Evolutionary conservation across 2,329 filamentous ascomycete genomes (phyloP), one percentile per base, ranked within the genome.

Genomic region (Apiospora kogelbergensis): DNA sequence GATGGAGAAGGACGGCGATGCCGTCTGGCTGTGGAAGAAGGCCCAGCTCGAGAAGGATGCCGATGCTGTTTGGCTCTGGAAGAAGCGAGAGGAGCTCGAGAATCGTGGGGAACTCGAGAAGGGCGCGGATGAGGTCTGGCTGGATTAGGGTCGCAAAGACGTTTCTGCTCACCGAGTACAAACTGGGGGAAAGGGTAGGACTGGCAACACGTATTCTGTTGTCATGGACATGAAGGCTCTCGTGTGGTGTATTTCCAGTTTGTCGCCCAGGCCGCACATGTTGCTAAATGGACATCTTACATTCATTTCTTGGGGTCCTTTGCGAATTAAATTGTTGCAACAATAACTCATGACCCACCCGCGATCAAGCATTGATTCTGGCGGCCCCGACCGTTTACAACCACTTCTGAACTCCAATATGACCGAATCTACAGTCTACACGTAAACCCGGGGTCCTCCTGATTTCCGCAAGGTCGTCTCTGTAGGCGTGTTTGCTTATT

Each of bases 21-120:
- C 68, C 15, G 53, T 72, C 46, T 72, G 70, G 71, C 63, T 72
- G 45, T 72, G 71, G 71, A 70, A 72, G 22, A 67, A 48, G 41
- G 41, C 41, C 13, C 41, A 6, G 1, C 41, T 44, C 41, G 41
- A 44, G 41, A 45, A 45, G 20, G 42, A 45, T 9, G 42, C 42
- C 42, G 42, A 45, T 9, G 42, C 42, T 6, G 42, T 45, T 7
- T 45, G 42, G 42, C 42, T 45, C 17, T 45, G 42, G 42, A 45
- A 45, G 42, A 45, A 45, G 42, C 41, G 41, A 3, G 41, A 44
- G 41, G 41, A 44, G 41, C 41, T 44, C 41, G 41, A 44, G 41
- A 44, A 44, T 11, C 41, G 41, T 6, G 42, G 17, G 6, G 7
- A 3, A n/a, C 42, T 45, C 42, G 42, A n/a, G 17, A 45, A 45